phyloP scores from a whole-genome alignment of 441 rosid species.

The Aleurites moluccanus region DNA sequence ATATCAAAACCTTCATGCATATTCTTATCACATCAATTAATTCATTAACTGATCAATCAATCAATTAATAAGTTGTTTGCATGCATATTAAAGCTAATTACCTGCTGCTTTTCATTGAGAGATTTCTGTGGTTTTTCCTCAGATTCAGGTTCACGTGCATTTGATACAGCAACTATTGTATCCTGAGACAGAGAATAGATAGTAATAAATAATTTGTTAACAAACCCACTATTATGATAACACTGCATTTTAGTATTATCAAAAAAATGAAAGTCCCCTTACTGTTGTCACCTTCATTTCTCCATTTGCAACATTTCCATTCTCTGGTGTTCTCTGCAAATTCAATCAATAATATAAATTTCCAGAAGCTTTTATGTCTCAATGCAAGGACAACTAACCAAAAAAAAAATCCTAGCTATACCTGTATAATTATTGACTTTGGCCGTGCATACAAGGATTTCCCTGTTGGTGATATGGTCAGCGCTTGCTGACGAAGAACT shows the following conservation, averaged over 20 bases:
- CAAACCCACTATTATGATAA: conserved; percentile 3
- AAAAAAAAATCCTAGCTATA: conserved; percentile 25
- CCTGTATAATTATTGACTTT: conserved; percentile 76
- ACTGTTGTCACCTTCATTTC: conserved; percentile 66
- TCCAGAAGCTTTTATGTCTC: conserved; percentile 20
- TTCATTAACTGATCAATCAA: not conserved
- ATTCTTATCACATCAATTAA: not conserved
- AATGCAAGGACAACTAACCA: conserved; percentile 13
- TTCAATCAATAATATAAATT: conserved; percentile 28
- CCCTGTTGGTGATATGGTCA: conserved; percentile 94
- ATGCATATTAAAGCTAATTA: conserved; percentile 25
- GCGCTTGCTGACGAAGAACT: conserved; percentile 98
- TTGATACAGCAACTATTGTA: conserved; percentile 49
- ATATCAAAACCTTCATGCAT: not conserved
- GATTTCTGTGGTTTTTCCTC: conserved; percentile 97
- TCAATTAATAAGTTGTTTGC: not conserved
- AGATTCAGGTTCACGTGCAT: conserved; percentile 79
- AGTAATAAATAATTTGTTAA: conserved; percentile 26
- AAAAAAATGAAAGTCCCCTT: conserved; percentile 28
- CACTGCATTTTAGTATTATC: conserved; percentile 8
- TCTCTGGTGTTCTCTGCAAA: conserved; percentile 85
- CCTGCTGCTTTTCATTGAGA: conserved; percentile 99
- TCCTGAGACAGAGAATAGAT: conserved; percentile 45
- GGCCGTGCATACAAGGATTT: conserved; percentile 69
- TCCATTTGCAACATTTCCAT: conserved; percentile 74